Percentiles rank a stretch among this genome's conserved stretches.
Conservation (phyloP, 2,329 filamentous ascomycete genomes). For the Sordariomycetes sp. region DNA sequence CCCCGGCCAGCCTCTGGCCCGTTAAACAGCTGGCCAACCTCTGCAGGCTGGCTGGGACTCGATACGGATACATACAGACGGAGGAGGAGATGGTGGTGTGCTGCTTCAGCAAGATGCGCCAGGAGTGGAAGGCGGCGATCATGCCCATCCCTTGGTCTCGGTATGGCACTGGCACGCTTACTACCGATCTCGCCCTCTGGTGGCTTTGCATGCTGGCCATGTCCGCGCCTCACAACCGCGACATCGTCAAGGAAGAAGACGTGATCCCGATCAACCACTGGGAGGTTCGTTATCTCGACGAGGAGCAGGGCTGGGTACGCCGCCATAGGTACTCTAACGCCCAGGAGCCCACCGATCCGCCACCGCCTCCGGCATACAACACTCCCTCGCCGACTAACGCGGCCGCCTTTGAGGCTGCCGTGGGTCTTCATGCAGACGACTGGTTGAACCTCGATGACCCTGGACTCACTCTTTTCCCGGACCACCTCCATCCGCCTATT, state of each 20-base stretch:
- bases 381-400: neutral
- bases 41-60: constrained; percentile 1
- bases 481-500: neutral
- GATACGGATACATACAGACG: constrained; percentile 8
- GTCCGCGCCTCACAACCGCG: too few relatives aligned
- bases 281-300: too few relatives aligned
- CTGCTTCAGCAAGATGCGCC: constrained; percentile 1
- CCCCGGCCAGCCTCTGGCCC: too few relatives aligned
- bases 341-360: too few relatives aligned
- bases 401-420: neutral
- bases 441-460: too few relatives aligned
- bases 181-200: neutral
- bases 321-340: too few relatives aligned
- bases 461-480: too few relatives aligned
- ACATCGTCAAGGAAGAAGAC: too few relatives aligned
- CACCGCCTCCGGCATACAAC: neutral
- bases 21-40: neutral
- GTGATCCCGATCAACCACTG: too few relatives aligned
- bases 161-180: neutral
- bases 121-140: neutral
- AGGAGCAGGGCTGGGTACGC: too few relatives aligned
- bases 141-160: neutral
- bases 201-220: neutral
- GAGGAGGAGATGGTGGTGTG: constrained; percentile 13
- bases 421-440: neutral